Evolutionary conservation across 345 rosid genomes (phyloP).

Genomic region (Carallia pectinifolia): DNA sequence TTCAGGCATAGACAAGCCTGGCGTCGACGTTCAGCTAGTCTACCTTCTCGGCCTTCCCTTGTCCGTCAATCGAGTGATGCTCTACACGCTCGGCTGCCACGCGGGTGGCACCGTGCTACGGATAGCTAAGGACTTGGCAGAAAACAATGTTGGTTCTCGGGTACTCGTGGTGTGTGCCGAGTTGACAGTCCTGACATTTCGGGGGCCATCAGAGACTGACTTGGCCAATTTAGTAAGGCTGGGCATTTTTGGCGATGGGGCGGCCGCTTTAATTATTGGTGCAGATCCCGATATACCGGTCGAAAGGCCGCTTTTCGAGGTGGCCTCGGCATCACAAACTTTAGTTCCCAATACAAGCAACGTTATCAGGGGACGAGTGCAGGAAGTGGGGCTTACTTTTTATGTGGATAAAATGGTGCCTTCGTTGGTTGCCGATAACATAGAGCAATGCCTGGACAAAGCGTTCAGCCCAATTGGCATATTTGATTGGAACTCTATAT

Average conservation of each 20-base stretch:
- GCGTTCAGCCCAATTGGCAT: neutral
- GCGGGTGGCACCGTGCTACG: slow-evolving; percentile 2
- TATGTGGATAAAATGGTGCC: neutral
- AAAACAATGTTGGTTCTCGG: neutral
- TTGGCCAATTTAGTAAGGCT: neutral
- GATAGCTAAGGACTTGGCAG: slow-evolving; percentile 10
- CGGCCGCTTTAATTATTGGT: slow-evolving; percentile 4
- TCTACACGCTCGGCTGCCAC: slow-evolving; percentile 4
- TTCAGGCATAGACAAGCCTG: slow-evolving; percentile 6
- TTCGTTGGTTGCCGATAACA: neutral
- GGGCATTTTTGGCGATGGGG: neutral
- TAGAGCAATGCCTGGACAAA: slow-evolving; percentile 2
- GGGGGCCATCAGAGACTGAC: neutral
- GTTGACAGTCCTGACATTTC: neutral
- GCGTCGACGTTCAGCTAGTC: neutral
- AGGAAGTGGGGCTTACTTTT: neutral
- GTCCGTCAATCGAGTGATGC: neutral
- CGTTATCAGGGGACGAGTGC: neutral
- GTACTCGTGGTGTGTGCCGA: slow-evolving; percentile 7
- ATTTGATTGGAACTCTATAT: slow-evolving; percentile 2
- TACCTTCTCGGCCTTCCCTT: neutral
- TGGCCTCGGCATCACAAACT: neutral
- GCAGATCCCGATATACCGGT: neutral
- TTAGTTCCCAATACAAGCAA: neutral
- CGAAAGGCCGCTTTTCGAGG: slow-evolving; percentile 4